Conservation (phyloP, 805 yeast genomes). For the Candida nitratophila region DNA sequence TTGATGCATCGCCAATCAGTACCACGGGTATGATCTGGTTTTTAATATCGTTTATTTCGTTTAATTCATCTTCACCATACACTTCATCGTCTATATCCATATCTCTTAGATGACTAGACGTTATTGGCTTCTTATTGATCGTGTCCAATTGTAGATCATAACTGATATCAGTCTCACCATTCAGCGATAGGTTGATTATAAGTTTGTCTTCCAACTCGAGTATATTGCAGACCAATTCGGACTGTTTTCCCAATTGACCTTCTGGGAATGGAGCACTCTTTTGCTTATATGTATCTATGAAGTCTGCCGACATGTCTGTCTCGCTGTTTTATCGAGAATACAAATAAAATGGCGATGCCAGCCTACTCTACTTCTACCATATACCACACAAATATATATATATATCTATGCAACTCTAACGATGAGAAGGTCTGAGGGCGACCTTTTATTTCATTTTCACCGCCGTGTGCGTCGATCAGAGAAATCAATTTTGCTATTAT, state of each 20-base stretch:
- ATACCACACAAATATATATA: no score
- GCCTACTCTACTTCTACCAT: no score
- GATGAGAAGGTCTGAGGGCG: no score
- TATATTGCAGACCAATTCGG: conserved; percentile 16
- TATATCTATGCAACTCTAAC: no score
- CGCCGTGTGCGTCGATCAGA: no score
- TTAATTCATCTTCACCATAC: conserved; percentile 21
- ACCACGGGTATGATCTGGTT: conserved; percentile 18
- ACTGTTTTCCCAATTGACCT: background rate
- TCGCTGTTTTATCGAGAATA: background rate
- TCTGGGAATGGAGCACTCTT: background rate
- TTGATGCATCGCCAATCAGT: conserved; percentile 40
- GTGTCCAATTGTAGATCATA: conserved; percentile 33
- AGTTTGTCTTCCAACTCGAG: conserved; percentile 31
- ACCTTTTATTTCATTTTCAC: no score
- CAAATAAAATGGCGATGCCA: no score
- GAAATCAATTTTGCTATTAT: no score
- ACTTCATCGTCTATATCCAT: conserved; percentile 5
- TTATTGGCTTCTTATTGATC: conserved; percentile 9
- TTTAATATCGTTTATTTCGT: conserved; percentile 2
- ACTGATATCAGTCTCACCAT: conserved; percentile 43
- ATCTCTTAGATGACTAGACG: no score
- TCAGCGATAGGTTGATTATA: conserved; percentile 31
- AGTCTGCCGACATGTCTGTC: background rate
- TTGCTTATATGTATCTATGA: background rate